Base-by-base conservation (phyloP, 768 basidiomycete genomes). In the Pluteus cervinus region DNA sequence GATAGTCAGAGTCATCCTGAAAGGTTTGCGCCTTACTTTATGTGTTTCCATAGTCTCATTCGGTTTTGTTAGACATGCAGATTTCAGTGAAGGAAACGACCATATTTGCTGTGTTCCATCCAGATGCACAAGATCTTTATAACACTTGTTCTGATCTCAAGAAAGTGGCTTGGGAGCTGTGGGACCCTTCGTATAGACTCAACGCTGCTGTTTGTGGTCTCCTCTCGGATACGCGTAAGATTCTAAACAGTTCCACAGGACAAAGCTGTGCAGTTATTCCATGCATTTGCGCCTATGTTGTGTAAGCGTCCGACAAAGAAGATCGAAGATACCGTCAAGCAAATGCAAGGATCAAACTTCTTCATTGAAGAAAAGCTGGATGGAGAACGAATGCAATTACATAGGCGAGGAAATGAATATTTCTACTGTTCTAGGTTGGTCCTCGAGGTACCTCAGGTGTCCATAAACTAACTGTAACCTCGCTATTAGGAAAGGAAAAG, bases 281-380 rank as follows among this genome's bases (percentile, higher is more conserved):
- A 79, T 28, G 76, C 87, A 1, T 97, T 99, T 54, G 80, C 89
- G 1, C 96, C 96, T 0, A 97, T 97, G 85, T 71, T 99, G 26
- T 96, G 91, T 63, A 90, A 87, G 51, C 78, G 94, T 5, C 84
- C 90, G 1, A 85, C 80, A 0, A 76, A 72, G 45, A 85, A 75
- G 44, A 75, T 94, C 17, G 84, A 86, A 48, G 84, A 88, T 18
- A 79, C 90, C 1, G 79, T 94, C 33, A 86, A 81, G 47, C 76
- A 83, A 41, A 93, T 99, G 82, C 76, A 75, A 14, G 76, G 78
- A 7, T 57, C 67, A 5, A 74, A 79, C 29, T 99, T 99, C 52
- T 64, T 90, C 44, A 85, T 99, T 24, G 96, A 99, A 56, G 96
- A 99, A 63, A 99, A 98, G 55, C 71, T 98, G 2, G 96, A 99